Base-by-base conservation (phyloP, 139 green algal species). In the Asterochloris erici region DNA sequence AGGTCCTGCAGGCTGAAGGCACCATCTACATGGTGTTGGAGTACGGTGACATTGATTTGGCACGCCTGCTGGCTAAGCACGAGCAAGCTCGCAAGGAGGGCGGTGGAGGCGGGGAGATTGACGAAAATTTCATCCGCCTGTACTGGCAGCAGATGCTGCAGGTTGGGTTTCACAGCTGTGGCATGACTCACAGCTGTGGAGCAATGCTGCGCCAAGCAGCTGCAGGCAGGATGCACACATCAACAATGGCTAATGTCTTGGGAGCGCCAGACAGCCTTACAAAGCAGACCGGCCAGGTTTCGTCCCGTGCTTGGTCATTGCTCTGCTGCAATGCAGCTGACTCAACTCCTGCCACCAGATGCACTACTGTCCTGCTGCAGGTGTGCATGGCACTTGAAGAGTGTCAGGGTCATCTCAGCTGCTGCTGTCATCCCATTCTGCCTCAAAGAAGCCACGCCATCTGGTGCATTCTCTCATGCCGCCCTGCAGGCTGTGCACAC, bases 111-210 rank as follows among this genome's bases (percentile, higher is more conserved):
- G 74, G 75, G 27, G 85, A 90, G 74, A 86, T 95, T 14, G 95
- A 98, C 83, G 94, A 96, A 38, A 98, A 98, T 88, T 98, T 99
- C 87, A 89, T 98, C 62, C 90, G 96, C n/a, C 89, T 98, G 14
- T 98, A 98, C 88, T 99, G 96, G 95, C 91, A 98, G 90, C 94
- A 98, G 90, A 99, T 99, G 96, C 91, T 99, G 79, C 88, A 92
- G 89, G 91, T 92, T 76, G 12, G 87, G 1, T 28, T 54, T 54
- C 38, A 54, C 38, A 10, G 38, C 38, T 54, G 38, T 54, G 6
- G 38, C 38, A 54, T 54, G 38, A 54, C 38, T 54, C 6, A 54
- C 38, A 6, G 38, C 38, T 54, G 4, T 54, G 38, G 38, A 54
- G 2, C 38, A 54, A 6, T 54, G 4, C 38, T 54, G 38, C 38